Evolutionary conservation across 2,329 filamentous ascomycete genomes (phyloP), one percentile per base, ranked within the genome.

Genomic region (Alternaria longipes): DNA sequence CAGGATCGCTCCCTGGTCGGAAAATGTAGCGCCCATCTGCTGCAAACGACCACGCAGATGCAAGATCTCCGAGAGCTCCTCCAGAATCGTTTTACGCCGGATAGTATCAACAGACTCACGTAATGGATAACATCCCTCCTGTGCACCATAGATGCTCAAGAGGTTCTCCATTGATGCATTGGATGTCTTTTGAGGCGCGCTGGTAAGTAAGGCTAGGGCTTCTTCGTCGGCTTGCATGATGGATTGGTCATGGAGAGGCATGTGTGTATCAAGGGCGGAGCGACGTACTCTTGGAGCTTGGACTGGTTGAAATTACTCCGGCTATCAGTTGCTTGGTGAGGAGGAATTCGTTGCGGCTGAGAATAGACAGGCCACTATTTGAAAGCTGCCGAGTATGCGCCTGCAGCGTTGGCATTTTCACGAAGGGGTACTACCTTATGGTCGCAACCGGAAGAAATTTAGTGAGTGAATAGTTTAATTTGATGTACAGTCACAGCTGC

Each of bases 1-100:
- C 2, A 51, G 14, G 22, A 68, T 41, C 22, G 64, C 56, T n/a
- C 63, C 65, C 16, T 36, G 30, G 2, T 30, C 16, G 2, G 52
- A 47, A 28, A 64, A 66, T 3, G 52, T 54, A 18, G 54, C 46
- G 4, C 59, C 61, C 26, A 63, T 47, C 18, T 64, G 54, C 28
- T 66, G 57, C 2, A 68, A 42, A 3, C 56, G 56, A 12, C 56
- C 56, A 6, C 60, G 59, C 8, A 54, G 40, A 14, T 54, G 18
- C 9, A 54, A 11, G 4, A 54, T 36, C 7, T 54, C 41, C 0
- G 41, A 18, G 11, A 54, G 41, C 8, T 54, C 28, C 4, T 54
- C 30, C 18, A 54, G 41, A 16, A 46, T 46, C 1, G 52, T 22
- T n/a, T 45, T 46, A 5, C 20, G 30, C 11, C 46, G 41, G 14